A percentile compares a stretch with the other conserved stretches of the same genome.
Evolutionary conservation across 495 filamentous ascomycete species (phyloP).

Genomic region (Lasiosphaeria miniovina): DNA sequence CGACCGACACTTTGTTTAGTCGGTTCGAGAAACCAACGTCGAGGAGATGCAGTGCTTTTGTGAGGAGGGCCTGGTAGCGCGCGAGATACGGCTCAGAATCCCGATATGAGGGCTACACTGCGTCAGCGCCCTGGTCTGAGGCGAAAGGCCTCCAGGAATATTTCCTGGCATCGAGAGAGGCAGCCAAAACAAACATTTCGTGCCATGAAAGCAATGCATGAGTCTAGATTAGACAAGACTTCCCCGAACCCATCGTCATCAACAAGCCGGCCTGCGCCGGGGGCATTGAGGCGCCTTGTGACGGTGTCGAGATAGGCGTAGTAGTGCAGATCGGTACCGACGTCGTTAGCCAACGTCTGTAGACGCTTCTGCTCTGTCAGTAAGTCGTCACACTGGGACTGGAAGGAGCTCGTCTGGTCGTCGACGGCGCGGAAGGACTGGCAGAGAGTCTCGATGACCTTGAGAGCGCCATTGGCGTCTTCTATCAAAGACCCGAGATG

Average conservation of each 20-base stretch:
- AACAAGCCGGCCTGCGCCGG: slow-evolving; percentile 79
- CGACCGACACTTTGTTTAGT: slow-evolving; percentile 44
- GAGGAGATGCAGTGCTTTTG: slow-evolving; percentile 53
- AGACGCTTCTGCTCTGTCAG: slow-evolving; percentile 74
- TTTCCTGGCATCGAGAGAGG: background rate
- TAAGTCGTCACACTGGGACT: slow-evolving; percentile 84
- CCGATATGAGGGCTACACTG: slow-evolving; percentile 66
- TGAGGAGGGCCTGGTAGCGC: slow-evolving; percentile 78
- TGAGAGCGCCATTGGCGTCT: slow-evolving; percentile 69
- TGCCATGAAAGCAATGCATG: slow-evolving; percentile 87
- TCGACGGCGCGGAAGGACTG: slow-evolving; percentile 84
- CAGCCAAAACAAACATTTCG: slow-evolving; percentile 53
- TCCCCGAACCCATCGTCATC: slow-evolving; percentile 78
- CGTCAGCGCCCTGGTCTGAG: slow-evolving; percentile 18
- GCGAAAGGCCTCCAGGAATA: too few species aligned
- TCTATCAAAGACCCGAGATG: slow-evolving; percentile 78
- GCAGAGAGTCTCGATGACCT: slow-evolving; percentile 70
- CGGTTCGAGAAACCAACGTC: slow-evolving; percentile 47
- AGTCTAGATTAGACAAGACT: slow-evolving; percentile 79
- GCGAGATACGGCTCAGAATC: slow-evolving; percentile 87
- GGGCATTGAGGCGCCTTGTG: slow-evolving; percentile 85
- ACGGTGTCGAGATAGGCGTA: slow-evolving; percentile 90
- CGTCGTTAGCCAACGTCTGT: slow-evolving; percentile 70
- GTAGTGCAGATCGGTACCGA: slow-evolving; percentile 82
- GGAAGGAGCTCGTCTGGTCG: slow-evolving; percentile 84